These are phyloP conservation scores for Stephanocyclus meneghinianus DNA, from an alignment of 352 stramenopile genomes.

Conservation along the genomic window DNA sequence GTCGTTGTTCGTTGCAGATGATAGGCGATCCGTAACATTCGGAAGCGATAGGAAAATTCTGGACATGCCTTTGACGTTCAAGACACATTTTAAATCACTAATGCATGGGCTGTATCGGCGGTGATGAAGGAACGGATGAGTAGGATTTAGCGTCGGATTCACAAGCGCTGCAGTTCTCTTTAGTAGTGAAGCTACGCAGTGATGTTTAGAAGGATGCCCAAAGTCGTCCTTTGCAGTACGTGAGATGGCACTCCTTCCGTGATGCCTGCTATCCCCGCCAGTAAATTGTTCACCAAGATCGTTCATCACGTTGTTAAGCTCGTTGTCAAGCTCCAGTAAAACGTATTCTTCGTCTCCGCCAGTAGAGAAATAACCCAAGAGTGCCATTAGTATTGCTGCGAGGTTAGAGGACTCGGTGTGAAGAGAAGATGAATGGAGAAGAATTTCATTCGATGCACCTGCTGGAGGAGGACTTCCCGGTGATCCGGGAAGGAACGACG, in stretches of 20 bases:
- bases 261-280: slow-evolving; percentile 33
- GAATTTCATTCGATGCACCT: slow-evolving; percentile 11
- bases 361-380: slow-evolving; percentile 37
- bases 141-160: slow-evolving; percentile 82
- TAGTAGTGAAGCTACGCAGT: neutral
- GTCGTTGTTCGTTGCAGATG: neutral
- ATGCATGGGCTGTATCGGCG: slow-evolving; percentile 94
- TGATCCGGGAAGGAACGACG: slow-evolving; percentile 42
- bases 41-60: slow-evolving; percentile 84
- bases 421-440: slow-evolving; percentile 10
- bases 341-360: slow-evolving; percentile 24
- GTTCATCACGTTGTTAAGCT: slow-evolving; percentile 30
- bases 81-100: slow-evolving; percentile 95
- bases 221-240: neutral
- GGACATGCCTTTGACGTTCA: slow-evolving; percentile 95
- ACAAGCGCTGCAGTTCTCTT: slow-evolving; percentile 9
- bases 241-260: slow-evolving; percentile 22
- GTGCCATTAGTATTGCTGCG: slow-evolving; percentile 25
- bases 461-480: slow-evolving; percentile 26
- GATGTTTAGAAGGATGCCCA: neutral
- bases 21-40: neutral
- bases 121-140: slow-evolving; percentile 88
- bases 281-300: slow-evolving; percentile 5
- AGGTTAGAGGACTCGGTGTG: slow-evolving; percentile 26
- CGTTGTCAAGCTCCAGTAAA: slow-evolving; percentile 27